These are phyloP conservation scores for Wickerhamiella alocasiicola DNA, from an alignment of 805 yeast genomes.

Conservation along the genomic window DNA sequence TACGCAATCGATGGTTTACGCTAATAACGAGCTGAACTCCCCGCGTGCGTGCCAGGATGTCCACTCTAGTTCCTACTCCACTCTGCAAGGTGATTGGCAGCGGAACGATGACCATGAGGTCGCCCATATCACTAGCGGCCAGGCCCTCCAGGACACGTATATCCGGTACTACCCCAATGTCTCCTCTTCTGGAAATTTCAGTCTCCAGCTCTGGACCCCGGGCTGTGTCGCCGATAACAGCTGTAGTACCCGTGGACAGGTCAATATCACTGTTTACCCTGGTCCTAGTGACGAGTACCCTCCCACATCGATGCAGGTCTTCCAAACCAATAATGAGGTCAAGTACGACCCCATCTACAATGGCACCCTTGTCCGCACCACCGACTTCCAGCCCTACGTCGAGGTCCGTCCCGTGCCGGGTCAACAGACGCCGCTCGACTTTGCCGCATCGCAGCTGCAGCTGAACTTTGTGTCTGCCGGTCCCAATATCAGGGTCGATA, in stretches of 20 bases:
- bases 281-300: conserved; percentile 30
- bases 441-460: conserved; percentile 62
- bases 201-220: conserved; percentile 67
- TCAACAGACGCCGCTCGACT: conserved; percentile 30
- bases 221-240: conserved; percentile 64
- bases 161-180: conserved; percentile 56
- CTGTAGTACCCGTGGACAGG: conserved; percentile 61
- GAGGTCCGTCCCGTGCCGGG: conserved; percentile 16
- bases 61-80: conserved; percentile 27
- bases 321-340: conserved; percentile 66
- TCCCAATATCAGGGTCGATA: conserved; percentile 31
- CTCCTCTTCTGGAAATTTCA: conserved; percentile 59
- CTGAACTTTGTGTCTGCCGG: conserved; percentile 30
- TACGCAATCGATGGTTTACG: conserved; percentile 46
- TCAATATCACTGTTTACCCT: conserved; percentile 56
- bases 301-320: conserved; percentile 37
- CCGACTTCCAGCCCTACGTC: conserved; percentile 32
- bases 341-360: conserved; percentile 69
- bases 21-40: conserved; percentile 60
- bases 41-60: conserved; percentile 41
- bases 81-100: conserved; percentile 24
- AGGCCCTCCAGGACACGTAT: conserved; percentile 26
- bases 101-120: conserved; percentile 21
- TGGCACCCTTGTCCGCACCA: conserved; percentile 48
- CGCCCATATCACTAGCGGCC: conserved; percentile 24